Evolutionary conservation across 129 eudicot genomes (phyloP).

Genomic region (Sambucus nigra): DNA sequence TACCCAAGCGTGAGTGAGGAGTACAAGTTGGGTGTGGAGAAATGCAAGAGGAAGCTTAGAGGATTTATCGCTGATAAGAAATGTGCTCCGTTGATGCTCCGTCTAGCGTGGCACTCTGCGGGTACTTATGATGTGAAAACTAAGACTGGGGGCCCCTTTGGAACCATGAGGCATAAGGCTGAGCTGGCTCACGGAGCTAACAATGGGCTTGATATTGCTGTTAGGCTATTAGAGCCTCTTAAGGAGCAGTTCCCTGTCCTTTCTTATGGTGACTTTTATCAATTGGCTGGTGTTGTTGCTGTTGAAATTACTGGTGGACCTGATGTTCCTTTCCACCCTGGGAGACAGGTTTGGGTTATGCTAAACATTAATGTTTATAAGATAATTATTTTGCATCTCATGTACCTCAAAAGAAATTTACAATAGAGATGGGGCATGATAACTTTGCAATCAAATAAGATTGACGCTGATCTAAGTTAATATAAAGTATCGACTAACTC

Average conservation of each 20-base stretch:
- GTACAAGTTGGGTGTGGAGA: conserved; percentile 48
- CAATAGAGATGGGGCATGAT: too few relatives aligned
- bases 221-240: conserved; percentile 74
- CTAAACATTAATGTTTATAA: too few relatives aligned
- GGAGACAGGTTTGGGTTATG: conserved; percentile 56
- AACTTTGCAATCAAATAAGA: too few relatives aligned
- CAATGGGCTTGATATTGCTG: conserved; percentile 59
- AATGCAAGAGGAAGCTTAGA: conserved; percentile 54
- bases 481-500: too few relatives aligned
- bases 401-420: too few relatives aligned
- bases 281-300: conserved; percentile 92
- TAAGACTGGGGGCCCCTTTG: conserved; percentile 92
- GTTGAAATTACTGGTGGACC: conserved; percentile 91
- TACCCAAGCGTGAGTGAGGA: conserved; percentile 65
- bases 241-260: conserved; percentile 63
- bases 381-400: too few relatives aligned
- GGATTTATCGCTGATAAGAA: conserved; percentile 62
- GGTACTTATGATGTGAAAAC: conserved; percentile 68
- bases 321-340: conserved; percentile 81
- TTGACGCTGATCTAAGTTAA: too few relatives aligned
- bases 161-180: conserved; percentile 72
- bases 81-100: conserved; percentile 78
- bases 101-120: conserved; percentile 95
- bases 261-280: conserved; percentile 70
- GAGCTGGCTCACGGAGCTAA: conserved; percentile 74